phyloP scores from a whole-genome alignment of 805 yeast species.

The Candida insectorum region DNA sequence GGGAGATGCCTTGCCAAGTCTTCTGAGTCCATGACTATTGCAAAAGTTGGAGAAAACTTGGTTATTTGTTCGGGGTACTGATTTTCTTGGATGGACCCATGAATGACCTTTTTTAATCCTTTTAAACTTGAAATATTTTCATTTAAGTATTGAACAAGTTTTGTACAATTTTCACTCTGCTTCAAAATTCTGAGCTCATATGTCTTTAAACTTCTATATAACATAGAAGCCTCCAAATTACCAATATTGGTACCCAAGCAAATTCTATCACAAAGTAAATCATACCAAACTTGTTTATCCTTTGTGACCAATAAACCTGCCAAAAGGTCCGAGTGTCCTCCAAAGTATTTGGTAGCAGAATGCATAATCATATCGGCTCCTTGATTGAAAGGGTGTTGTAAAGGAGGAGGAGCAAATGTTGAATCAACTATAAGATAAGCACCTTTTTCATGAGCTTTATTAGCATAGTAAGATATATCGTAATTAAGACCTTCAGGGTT shows the following conservation, averaged over 20 bases:
- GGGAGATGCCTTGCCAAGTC: constrained; percentile 65
- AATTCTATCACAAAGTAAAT: constrained; percentile 60
- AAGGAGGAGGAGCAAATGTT: constrained; percentile 92
- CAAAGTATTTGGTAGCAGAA: constrained; percentile 90
- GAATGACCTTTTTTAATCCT: constrained; percentile 51
- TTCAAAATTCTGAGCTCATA: constrained; percentile 64
- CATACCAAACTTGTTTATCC: constrained; percentile 40
- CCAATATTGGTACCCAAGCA: constrained; percentile 77
- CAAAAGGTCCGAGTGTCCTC: constrained; percentile 90
- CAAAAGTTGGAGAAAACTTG: constrained; percentile 69
- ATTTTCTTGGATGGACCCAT: constrained; percentile 76
- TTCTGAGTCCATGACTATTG: constrained; percentile 50
- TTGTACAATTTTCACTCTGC: constrained; percentile 63
- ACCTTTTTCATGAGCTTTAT: constrained; percentile 72
- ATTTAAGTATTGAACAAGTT: constrained; percentile 56
- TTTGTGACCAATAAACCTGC: constrained; percentile 80
- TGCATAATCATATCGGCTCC: constrained; percentile 91
- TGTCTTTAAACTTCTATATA: constrained; percentile 79
- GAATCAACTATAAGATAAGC: constrained; percentile 75
- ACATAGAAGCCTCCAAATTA: constrained; percentile 69
- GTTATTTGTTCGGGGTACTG: constrained; percentile 61
- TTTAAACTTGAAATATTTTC: constrained; percentile 49
- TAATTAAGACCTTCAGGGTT: constrained; percentile 74
- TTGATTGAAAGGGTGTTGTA: constrained; percentile 73
- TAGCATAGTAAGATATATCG: constrained; percentile 61